Conservation (phyloP, 2,329 filamentous ascomycete species). For the Sporothrix brasiliensis region DNA sequence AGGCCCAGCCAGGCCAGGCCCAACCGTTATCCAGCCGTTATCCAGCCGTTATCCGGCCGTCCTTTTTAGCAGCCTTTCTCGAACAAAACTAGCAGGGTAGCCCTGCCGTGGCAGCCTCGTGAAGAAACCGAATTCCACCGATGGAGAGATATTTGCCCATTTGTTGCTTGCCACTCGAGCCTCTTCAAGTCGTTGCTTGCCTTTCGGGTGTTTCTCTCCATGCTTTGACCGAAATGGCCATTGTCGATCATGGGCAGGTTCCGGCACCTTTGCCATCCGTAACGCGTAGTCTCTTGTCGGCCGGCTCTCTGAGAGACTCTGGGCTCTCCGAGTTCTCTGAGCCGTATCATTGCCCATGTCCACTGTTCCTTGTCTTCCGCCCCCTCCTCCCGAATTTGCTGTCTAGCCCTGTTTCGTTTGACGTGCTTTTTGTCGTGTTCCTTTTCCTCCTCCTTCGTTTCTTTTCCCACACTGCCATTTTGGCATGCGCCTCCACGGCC, state of each 20-base stretch:
- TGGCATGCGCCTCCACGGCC: background rate
- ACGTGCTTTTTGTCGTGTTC: background rate
- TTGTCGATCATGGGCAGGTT: background rate
- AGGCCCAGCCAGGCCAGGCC: background rate
- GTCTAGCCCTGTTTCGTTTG: conserved; percentile 21
- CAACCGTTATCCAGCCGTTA: no score
- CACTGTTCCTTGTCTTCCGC: background rate
- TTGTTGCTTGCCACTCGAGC: conserved; percentile 8
- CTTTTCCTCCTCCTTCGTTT: background rate
- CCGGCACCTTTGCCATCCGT: conserved; percentile 2
- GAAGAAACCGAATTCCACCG: conserved; percentile 6
- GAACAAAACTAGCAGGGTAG: background rate
- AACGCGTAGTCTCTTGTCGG: background rate
- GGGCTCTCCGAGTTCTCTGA: no score
- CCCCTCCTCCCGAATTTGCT: background rate
- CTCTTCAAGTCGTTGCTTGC: background rate
- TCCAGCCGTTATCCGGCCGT: no score
- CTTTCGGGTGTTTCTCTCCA: conserved; percentile 8
- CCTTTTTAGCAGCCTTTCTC: background rate
- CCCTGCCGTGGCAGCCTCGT: background rate
- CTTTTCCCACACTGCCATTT: conserved; percentile 3
- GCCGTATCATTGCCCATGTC: background rate
- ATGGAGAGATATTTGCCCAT: conserved; percentile 27
- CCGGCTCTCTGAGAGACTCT: background rate
- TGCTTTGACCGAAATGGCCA: conserved; percentile 1